These are phyloP conservation scores for Cardamine chenopodiifolia DNA, from an alignment of 345 rosid genomes.

Conservation along the genomic window DNA sequence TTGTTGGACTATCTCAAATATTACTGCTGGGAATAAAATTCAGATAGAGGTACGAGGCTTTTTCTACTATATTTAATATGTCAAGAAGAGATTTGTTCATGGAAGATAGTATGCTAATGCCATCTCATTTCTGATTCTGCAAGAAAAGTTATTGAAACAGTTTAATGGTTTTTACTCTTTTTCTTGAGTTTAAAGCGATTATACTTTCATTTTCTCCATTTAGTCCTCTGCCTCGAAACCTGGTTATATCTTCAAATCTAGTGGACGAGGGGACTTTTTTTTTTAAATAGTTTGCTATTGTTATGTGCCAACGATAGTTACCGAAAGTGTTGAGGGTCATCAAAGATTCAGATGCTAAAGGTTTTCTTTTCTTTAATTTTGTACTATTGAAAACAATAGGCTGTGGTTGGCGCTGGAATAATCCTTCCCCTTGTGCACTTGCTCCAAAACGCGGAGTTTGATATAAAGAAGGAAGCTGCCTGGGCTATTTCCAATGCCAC, in stretches of 20 bases:
- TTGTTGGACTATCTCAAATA: slow-evolving; percentile 92
- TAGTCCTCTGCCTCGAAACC: not conserved
- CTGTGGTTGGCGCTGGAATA: slow-evolving; percentile 70
- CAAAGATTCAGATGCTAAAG: slow-evolving; percentile 4
- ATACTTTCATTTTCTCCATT: not conserved
- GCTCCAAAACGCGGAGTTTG: slow-evolving; percentile 80
- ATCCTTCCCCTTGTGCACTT: slow-evolving; percentile 74
- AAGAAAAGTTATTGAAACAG: not conserved
- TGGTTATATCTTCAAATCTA: not conserved
- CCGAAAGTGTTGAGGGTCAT: slow-evolving; percentile 9
- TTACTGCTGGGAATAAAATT: slow-evolving; percentile 74
- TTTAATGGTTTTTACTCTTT: not conserved
- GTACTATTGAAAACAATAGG: slow-evolving; percentile 47
- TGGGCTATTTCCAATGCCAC: slow-evolving; percentile 93
- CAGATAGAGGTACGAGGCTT: slow-evolving; percentile 71
- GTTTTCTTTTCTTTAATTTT: not conserved
- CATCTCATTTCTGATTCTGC: slow-evolving; percentile 9
- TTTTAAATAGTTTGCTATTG: slow-evolving; percentile 8
- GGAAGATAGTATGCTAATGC: slow-evolving; percentile 27
- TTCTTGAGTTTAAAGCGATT: not conserved
- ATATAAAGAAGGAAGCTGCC: slow-evolving; percentile 87
- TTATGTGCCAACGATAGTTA: not conserved
- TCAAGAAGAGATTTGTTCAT: slow-evolving; percentile 3
- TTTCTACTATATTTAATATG: slow-evolving; percentile 12
- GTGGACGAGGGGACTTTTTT: not conserved